Conservation (phyloP, 2,329 filamentous ascomycete genomes). For the Aspergillus thermomutatus region DNA sequence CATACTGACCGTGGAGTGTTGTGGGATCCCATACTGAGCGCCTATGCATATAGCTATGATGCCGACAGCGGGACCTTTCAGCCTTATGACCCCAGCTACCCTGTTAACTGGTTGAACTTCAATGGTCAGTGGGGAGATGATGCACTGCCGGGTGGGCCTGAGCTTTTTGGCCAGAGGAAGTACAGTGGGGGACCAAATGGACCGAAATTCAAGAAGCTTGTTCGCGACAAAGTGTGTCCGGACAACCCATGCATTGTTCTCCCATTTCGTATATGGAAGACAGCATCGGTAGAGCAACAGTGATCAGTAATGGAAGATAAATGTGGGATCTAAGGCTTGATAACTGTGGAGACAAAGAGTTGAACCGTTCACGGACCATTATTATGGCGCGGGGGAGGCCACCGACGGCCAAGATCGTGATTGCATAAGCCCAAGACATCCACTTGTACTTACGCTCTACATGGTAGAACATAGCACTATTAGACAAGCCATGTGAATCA, state of each 20-base stretch:
- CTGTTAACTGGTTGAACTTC: slow-evolving; percentile 56
- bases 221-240: slow-evolving; percentile 56
- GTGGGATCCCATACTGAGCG: slow-evolving; percentile 59
- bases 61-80: slow-evolving; percentile 41
- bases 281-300: slow-evolving; percentile 4
- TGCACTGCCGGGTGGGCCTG: slow-evolving; percentile 51
- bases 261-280: slow-evolving; percentile 28
- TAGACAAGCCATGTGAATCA: too few relatives aligned
- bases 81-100: slow-evolving; percentile 45
- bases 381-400: background rate
- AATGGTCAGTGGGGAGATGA: slow-evolving; percentile 62
- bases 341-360: background rate
- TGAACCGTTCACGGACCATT: background rate
- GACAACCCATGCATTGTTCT: slow-evolving; percentile 46
- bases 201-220: slow-evolving; percentile 57
- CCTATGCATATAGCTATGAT: slow-evolving; percentile 57
- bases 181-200: slow-evolving; percentile 60
- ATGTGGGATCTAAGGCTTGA: background rate
- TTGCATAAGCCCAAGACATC: background rate
- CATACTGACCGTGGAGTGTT: slow-evolving; percentile 53
- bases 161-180: slow-evolving; percentile 54
- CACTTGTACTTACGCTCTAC: background rate
- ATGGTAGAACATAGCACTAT: too few relatives aligned
- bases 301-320: background rate
- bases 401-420: background rate